phyloP scores from a whole-genome alignment of 2,329 filamentous ascomycete species.

The Fusarium keratoplasticum region DNA sequence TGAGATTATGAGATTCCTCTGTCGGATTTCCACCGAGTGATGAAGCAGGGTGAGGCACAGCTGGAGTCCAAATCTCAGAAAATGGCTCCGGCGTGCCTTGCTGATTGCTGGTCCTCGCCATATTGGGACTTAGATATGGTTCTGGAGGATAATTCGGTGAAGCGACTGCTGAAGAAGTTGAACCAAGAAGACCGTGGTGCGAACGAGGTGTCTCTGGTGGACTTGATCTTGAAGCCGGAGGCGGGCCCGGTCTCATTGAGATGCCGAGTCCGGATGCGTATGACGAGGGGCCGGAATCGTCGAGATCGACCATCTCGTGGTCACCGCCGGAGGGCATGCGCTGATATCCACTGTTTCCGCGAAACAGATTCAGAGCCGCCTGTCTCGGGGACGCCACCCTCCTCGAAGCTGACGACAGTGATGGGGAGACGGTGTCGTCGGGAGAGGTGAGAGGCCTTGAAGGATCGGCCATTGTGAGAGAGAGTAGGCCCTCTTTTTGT shows the following conservation, averaged over 20 bases:
- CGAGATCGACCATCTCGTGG: constrained; percentile 37
- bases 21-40: not conserved
- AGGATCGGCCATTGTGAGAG: constrained; percentile 31
- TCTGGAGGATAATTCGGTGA: constrained; percentile 10
- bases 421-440: constrained; percentile 6
- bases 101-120: not conserved
- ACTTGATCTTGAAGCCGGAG: constrained; percentile 13
- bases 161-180: not conserved
- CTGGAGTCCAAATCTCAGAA: constrained; percentile 38
- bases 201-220: constrained; percentile 40
- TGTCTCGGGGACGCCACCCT: constrained; percentile 8
- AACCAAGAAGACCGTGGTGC: constrained; percentile 29
- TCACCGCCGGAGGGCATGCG: constrained; percentile 30
- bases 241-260: constrained; percentile 18
- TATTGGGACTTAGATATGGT: constrained; percentile 24
- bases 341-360: constrained; percentile 34
- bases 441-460: constrained; percentile 18
- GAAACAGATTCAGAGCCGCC: constrained; percentile 35
- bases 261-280: constrained; percentile 35
- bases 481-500: not conserved
- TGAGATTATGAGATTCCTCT: constrained; percentile 1
- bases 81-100: constrained; percentile 29
- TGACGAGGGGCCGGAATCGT: constrained; percentile 8
- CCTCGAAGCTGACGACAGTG: constrained; percentile 15
- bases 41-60: constrained; percentile 30